phyloP scores from a whole-genome alignment of 768 basidiomycete species.

The Tephrocybe sp. region DNA sequence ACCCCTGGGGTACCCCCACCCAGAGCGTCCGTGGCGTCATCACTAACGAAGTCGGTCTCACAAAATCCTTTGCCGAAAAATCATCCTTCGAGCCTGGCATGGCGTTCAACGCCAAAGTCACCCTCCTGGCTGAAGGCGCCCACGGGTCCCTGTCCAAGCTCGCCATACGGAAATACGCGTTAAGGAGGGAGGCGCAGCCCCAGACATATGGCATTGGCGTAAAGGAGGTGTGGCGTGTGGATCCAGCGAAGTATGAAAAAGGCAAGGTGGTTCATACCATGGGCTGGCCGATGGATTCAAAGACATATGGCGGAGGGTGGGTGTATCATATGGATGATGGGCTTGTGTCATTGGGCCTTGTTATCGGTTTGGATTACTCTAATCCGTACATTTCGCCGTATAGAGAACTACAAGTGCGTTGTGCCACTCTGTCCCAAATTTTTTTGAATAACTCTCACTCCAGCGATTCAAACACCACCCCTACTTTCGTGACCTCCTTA shows the following conservation, averaged over 20 bases:
- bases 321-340: conserved; percentile 95
- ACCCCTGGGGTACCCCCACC: conserved; percentile 42
- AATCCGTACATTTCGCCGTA: conserved; percentile 94
- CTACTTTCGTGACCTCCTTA: conserved; percentile 79
- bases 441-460: conserved; percentile 8
- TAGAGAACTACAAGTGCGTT: conserved; percentile 83
- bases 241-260: conserved; percentile 57
- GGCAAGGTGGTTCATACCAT: conserved; percentile 91
- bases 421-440: neutral
- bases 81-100: conserved; percentile 94
- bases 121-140: conserved; percentile 92
- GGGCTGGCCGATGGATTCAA: conserved; percentile 86
- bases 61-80: conserved; percentile 73
- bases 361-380: conserved; percentile 91
- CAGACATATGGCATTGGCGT: conserved; percentile 97
- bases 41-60: conserved; percentile 94
- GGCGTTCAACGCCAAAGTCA: conserved; percentile 91
- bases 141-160: conserved; percentile 90
- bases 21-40: conserved; percentile 72
- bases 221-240: conserved; percentile 97
- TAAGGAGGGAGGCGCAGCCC: conserved; percentile 70
- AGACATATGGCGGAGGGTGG: conserved; percentile 92
- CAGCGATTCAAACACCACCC: conserved; percentile 94
- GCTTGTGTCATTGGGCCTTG: conserved; percentile 87
- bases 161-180: conserved; percentile 69